Conservation (phyloP, 176 grass and related monocot genomes). For the Carex pumila region DNA sequence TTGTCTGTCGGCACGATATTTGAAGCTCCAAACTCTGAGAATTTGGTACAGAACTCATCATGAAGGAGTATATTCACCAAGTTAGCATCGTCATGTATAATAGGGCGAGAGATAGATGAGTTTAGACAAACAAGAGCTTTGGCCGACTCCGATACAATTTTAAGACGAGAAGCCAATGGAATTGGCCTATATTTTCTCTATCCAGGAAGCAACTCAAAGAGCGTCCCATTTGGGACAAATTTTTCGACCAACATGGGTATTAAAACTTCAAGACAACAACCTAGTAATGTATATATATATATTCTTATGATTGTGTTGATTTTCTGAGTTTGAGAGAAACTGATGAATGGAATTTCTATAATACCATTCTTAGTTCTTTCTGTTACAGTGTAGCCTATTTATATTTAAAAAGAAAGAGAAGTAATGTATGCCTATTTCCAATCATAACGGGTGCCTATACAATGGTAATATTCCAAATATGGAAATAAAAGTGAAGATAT, state of each 20-base stretch:
- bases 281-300: no score
- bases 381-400: no score
- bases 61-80: slow-evolving; percentile 23
- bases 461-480: no score
- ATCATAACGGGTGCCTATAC: no score
- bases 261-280: slow-evolving; percentile 35
- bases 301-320: no score
- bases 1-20: not conserved
- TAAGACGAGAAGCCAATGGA: not conserved
- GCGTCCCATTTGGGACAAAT: slow-evolving; percentile 20
- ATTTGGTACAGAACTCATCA: not conserved
- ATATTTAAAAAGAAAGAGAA: no score
- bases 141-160: slow-evolving; percentile 19
- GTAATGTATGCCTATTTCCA: no score
- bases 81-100: slow-evolving; percentile 26
- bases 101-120: slow-evolving; percentile 9
- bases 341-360: no score
- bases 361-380: no score
- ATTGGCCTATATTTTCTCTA: not conserved
- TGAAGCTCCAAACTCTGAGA: slow-evolving; percentile 25
- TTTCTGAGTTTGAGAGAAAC: no score
- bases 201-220: slow-evolving; percentile 21
- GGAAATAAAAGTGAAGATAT: no score
- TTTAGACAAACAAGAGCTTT: slow-evolving; percentile 26
- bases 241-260: slow-evolving; percentile 32